Percentiles rank a stretch among this genome's conserved stretches.
These are phyloP conservation scores for Talaromyces funiculosus DNA, from an alignment of 2,329 filamentous ascomycete species.

Conservation along the genomic window DNA sequence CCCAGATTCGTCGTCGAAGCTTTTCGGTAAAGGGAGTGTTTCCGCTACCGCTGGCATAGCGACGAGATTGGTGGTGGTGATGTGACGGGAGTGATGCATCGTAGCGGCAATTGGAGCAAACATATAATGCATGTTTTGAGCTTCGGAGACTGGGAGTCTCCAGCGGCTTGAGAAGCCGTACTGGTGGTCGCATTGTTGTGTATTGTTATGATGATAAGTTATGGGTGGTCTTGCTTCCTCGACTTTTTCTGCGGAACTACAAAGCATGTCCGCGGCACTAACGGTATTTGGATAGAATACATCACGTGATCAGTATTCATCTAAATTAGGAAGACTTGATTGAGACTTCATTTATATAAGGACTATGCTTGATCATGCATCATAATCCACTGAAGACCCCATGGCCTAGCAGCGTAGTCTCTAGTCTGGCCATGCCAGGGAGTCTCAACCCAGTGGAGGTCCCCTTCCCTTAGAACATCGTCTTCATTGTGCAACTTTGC, in stretches of 20 bases:
- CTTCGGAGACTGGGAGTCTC: slow-evolving; percentile 27
- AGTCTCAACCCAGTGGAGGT: neutral
- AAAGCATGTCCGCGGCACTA: slow-evolving; percentile 1
- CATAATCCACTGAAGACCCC: neutral
- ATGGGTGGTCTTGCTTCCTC: neutral
- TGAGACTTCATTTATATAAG: neutral
- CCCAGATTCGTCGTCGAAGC: slow-evolving; percentile 46
- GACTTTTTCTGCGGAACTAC: slow-evolving; percentile 10
- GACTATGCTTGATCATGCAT: neutral
- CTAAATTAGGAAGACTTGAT: neutral
- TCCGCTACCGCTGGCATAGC: slow-evolving; percentile 27
- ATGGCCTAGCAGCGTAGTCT: neutral
- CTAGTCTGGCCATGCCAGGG: neutral
- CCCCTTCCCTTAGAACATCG: neutral
- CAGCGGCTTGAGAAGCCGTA: slow-evolving; percentile 31
- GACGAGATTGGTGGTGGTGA: slow-evolving; percentile 28
- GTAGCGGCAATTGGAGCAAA: slow-evolving; percentile 38
- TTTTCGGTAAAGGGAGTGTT: slow-evolving; percentile 39
- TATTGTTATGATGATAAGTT: slow-evolving; percentile 14
- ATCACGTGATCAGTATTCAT: neutral
- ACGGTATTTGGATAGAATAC: neutral
- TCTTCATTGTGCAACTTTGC: neutral
- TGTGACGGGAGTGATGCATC: slow-evolving; percentile 25
- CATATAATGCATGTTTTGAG: slow-evolving; percentile 25
- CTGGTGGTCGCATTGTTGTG: slow-evolving; percentile 34